phyloP scores from a whole-genome alignment of 768 basidiomycete species.

The Candolleomyces efflorescens region DNA sequence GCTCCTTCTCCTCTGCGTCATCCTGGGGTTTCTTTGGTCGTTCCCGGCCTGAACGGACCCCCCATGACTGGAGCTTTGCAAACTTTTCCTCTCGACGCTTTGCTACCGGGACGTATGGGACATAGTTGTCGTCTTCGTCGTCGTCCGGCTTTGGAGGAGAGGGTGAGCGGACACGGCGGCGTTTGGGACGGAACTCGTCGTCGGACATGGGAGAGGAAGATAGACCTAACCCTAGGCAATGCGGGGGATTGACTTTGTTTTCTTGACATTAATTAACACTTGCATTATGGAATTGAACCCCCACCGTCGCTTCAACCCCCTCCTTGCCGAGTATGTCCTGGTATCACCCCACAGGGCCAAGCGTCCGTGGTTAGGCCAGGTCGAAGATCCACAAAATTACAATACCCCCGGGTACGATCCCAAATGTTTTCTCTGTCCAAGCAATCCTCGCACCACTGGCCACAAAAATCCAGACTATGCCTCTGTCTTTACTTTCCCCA shows the following conservation, averaged over 20 bases:
- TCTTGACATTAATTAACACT: not conserved
- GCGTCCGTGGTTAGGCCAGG: conserved; percentile 89
- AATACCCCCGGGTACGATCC: conserved; percentile 63
- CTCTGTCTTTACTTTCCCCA: conserved; percentile 68
- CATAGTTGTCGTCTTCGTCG: conserved; percentile 62
- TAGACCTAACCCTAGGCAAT: not conserved
- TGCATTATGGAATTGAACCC: conserved; percentile 24
- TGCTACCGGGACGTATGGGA: conserved; percentile 84
- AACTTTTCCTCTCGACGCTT: conserved; percentile 81
- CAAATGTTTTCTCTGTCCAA: conserved; percentile 83
- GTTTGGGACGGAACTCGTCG: conserved; percentile 29
- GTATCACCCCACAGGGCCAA: conserved; percentile 89
- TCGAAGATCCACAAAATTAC: conserved; percentile 55
- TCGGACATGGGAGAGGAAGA: conserved; percentile 3
- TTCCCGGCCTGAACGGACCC: conserved; percentile 50
- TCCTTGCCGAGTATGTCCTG: conserved; percentile 71
- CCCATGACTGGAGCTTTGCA: conserved; percentile 65
- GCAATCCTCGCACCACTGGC: conserved; percentile 74
- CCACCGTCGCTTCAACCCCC: conserved; percentile 76
- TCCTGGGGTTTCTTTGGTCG: conserved; percentile 47
- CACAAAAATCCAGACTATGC: conserved; percentile 61
- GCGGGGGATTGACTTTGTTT: not conserved
- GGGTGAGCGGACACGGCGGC: conserved; percentile 49
- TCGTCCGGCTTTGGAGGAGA: conserved; percentile 61
- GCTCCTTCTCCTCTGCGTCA: conserved; percentile 66